Evolutionary conservation across 306 rosid species (phyloP).

Genomic region (Quercus cerris): DNA sequence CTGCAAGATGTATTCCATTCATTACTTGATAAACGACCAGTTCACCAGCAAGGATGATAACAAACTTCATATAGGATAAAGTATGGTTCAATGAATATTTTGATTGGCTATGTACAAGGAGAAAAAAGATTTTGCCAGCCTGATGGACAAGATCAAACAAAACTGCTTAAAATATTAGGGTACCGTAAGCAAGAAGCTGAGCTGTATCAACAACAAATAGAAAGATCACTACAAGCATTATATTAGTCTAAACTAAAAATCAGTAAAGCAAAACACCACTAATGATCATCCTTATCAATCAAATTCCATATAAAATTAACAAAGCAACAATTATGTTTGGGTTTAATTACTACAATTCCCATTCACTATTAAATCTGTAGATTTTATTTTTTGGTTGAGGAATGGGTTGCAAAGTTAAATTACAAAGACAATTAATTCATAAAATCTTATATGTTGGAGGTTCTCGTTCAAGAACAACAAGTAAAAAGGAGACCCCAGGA

Average conservation of each 20-base stretch:
- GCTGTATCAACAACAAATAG: neutral
- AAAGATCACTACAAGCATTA: neutral
- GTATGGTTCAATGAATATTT: neutral
- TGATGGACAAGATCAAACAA: neutral
- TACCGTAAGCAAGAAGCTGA: neutral
- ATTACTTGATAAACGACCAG: neutral
- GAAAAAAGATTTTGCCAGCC: neutral
- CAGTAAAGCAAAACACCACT: neutral
- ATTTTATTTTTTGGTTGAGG: too few species aligned
- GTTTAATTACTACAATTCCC: neutral
- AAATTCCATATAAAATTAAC: neutral
- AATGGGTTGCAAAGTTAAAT: too few species aligned
- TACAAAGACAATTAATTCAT: too few species aligned
- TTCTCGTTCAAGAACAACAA: too few species aligned
- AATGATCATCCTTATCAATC: neutral
- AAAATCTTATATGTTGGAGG: too few species aligned
- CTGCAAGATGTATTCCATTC: slow-evolving; percentile 41
- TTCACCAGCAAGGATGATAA: neutral
- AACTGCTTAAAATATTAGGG: neutral
- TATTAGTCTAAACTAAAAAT: neutral
- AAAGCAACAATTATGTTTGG: neutral
- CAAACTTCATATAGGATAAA: neutral
- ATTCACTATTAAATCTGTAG: neutral
- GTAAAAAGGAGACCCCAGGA: too few species aligned
- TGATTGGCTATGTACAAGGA: neutral